A percentile compares a stretch with the other conserved stretches of the same genome.
These are phyloP conservation scores for Suillus plorans DNA, from an alignment of 768 basidiomycete species.

Conservation along the genomic window DNA sequence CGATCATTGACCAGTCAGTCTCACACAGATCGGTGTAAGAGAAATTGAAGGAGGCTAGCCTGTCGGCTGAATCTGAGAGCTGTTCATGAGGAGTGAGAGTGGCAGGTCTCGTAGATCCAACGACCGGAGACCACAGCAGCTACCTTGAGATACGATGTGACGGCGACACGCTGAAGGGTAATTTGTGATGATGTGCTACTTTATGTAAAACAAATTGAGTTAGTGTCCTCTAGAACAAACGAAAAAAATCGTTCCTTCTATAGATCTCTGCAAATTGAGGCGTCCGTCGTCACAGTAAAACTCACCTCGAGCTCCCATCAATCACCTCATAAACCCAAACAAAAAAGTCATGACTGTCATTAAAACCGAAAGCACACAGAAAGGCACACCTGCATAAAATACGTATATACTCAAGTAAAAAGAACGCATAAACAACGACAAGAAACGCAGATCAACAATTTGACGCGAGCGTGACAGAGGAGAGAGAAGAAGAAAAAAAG, in stretches of 20 bases:
- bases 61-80: too few relatives aligned
- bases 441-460: neutral
- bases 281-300: neutral
- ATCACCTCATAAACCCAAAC: neutral
- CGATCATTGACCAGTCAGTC: too few relatives aligned
- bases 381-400: constrained; percentile 18
- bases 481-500: neutral
- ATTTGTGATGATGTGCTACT: neutral
- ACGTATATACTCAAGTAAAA: constrained; percentile 14
- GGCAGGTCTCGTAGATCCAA: neutral
- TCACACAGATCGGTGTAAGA: too few relatives aligned
- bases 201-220: too few relatives aligned
- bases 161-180: neutral
- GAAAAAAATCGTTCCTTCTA: neutral
- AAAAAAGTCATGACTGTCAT: constrained; percentile 7
- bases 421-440: constrained; percentile 27
- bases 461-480: neutral
- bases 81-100: neutral
- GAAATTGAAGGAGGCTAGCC: too few relatives aligned
- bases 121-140: too few relatives aligned
- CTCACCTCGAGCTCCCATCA: neutral
- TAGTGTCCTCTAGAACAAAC: neutral
- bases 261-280: too few relatives aligned
- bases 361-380: neutral
- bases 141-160: neutral